Evolutionary conservation across 176 grass and related monocot species (phyloP).

Genomic region (Tuctoria greenei): DNA sequence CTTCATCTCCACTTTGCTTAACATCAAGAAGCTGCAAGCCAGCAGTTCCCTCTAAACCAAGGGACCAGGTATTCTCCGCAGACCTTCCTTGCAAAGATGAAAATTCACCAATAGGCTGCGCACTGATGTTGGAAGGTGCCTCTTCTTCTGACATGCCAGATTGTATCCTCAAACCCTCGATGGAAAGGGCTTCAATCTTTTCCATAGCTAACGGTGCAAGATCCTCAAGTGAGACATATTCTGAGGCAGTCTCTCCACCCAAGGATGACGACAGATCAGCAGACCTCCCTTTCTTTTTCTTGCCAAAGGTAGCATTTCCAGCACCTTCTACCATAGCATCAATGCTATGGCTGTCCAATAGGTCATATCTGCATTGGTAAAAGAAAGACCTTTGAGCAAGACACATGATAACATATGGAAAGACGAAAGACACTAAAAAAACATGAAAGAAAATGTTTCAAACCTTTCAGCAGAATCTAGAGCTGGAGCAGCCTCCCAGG

Average conservation of each 20-base stretch:
- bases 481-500: conserved; percentile 70
- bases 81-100: conserved; percentile 80
- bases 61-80: conserved; percentile 48
- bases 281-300: conserved; percentile 55
- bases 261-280: conserved; percentile 48
- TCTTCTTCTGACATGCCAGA: conserved; percentile 93
- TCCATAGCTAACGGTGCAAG: conserved; percentile 98
- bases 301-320: conserved; percentile 36
- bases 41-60: conserved; percentile 92
- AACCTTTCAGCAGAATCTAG: conserved; percentile 63
- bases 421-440: not conserved
- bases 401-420: conserved; percentile 16
- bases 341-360: conserved; percentile 46
- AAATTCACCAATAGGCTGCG: conserved; percentile 67
- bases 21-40: conserved; percentile 88
- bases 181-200: conserved; percentile 93
- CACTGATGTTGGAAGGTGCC: conserved; percentile 80
- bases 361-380: conserved; percentile 45
- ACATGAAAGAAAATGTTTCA: conserved; percentile 25
- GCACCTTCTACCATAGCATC: conserved; percentile 30
- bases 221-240: conserved; percentile 89
- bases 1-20: conserved; percentile 63
- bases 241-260: conserved; percentile 48
- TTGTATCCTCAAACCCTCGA: conserved; percentile 98
- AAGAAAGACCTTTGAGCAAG: conserved; percentile 23